Percentiles rank a stretch among this genome's conserved stretches.
phyloP scores from a whole-genome alignment of 1,139 yeast species.

The Saccharomyces hybrid region DNA sequence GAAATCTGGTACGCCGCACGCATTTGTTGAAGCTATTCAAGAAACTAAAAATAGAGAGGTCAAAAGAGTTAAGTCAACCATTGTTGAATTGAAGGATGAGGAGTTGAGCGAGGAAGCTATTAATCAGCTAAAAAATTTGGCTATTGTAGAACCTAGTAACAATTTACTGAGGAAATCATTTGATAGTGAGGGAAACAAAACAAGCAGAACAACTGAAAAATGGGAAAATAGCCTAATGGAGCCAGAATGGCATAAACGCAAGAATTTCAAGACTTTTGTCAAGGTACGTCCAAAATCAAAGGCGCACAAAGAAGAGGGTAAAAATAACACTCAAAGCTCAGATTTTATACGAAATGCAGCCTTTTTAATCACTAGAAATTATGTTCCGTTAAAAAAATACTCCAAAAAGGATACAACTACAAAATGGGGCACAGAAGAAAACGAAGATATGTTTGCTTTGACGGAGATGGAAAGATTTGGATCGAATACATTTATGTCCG shows the following conservation, averaged over 20 bases:
- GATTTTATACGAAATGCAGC: constrained; percentile 15
- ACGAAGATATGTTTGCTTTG: background rate
- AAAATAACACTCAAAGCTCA: constrained; percentile 3
- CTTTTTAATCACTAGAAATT: constrained; percentile 25
- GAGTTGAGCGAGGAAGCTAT: constrained; percentile 30
- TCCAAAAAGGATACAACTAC: background rate
- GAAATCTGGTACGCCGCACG: constrained; percentile 7
- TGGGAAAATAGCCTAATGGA: constrained; percentile 8
- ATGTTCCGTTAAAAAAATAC: constrained; percentile 10
- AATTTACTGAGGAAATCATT: constrained; percentile 1
- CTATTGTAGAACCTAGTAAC: constrained; percentile 27
- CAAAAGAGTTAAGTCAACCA: constrained; percentile 21
- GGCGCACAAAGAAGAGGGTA: constrained; percentile 2
- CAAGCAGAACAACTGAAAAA: background rate
- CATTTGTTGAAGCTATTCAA: constrained; percentile 29
- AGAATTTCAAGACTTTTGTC: constrained; percentile 34
- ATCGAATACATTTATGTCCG: background rate
- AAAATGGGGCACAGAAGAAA: background rate
- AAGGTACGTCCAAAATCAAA: constrained; percentile 25
- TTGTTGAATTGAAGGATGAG: constrained; percentile 22
- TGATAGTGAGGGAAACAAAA: too few relatives aligned
- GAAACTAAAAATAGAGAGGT: constrained; percentile 30
- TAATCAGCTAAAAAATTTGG: constrained; percentile 26
- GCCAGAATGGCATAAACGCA: constrained; percentile 28
- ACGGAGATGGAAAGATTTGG: background rate